These are phyloP conservation scores for Pyrenochaeta sp. DNA, from an alignment of 2,329 filamentous ascomycete species.

Conservation along the genomic window DNA sequence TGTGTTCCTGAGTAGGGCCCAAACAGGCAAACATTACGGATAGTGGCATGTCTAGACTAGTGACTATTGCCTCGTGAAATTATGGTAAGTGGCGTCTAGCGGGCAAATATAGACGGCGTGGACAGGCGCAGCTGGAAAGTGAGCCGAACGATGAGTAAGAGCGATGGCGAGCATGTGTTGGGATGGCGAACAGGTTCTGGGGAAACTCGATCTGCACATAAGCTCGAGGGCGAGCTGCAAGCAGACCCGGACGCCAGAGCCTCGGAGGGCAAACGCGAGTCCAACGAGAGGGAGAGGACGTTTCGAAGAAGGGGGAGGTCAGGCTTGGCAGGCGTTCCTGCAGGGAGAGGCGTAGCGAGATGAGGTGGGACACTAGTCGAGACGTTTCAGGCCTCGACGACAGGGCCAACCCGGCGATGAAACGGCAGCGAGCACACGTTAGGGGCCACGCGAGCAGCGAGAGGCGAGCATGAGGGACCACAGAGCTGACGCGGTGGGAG, in stretches of 20 bases:
- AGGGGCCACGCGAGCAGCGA: slow-evolving; percentile 5
- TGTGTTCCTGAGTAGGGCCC: too few species aligned
- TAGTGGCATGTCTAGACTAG: neutral
- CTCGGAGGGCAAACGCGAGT: slow-evolving; percentile 28
- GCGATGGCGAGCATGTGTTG: neutral
- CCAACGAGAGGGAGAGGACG: slow-evolving; percentile 29
- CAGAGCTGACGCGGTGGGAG: slow-evolving; percentile 5
- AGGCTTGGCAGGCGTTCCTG: slow-evolving; percentile 30
- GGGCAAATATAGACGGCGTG: neutral
- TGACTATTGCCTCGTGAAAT: neutral
- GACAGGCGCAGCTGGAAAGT: neutral
- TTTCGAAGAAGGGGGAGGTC: slow-evolving; percentile 25
- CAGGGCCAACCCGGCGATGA: slow-evolving; percentile 34
- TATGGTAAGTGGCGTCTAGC: slow-evolving; percentile 1
- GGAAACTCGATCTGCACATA: neutral
- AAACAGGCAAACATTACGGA: too few species aligned
- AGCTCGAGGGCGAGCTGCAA: slow-evolving; percentile 8
- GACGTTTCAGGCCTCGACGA: slow-evolving; percentile 36
- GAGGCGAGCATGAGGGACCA: slow-evolving; percentile 10
- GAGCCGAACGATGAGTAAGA: neutral
- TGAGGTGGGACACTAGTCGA: slow-evolving; percentile 35
- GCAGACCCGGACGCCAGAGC: slow-evolving; percentile 7
- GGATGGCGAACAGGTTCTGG: neutral
- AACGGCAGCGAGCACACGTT: slow-evolving; percentile 18
- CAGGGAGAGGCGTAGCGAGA: slow-evolving; percentile 37